Base-by-base conservation (phyloP, 305 asterid genomes). In the Galium porrigens region DNA sequence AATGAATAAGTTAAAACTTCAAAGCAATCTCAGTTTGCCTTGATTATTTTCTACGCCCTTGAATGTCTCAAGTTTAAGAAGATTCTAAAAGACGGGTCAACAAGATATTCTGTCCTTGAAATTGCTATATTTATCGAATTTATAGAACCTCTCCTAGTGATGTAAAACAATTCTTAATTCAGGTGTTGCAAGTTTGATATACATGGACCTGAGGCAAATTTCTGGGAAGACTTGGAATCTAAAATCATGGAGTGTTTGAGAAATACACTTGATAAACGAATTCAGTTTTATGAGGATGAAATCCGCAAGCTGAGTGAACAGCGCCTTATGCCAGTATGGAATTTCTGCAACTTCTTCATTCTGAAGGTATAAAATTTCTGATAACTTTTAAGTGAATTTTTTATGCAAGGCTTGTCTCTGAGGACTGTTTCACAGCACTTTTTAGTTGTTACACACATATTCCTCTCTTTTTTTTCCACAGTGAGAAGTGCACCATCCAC, bases 251-350 rank as follows among this genome's bases (percentile, higher is more conserved):
- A 94, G 71, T 94, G 96, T 80, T 77, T 94, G 63, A 83, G 85
- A 81, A 94, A 87, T 81, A 89, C 97, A 37, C 95, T 94, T 72
- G 99, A 94, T 69, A 79, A 83, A 58, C 89, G 99, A 72, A 81
- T 87, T 71, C 99, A 86, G 67, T 94, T 94, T 82, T 94, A 94
- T 70, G 99, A 87, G 82, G 99, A 94, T 55, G 99, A 94, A 79
- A 86, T 94, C 65, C 86, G 97, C 61, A 94, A 87, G 87, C 99
- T 89, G 77, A 94, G 99, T 48, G 99, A 94, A 76, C 96, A 85
- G 73, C 85, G 95, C 51, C 87, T 94, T 79, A 81, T 82, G 92
- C 99, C 96, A 69, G 79, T 94, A 73, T 94, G 99, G 99, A 94
- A 86, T 80, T 94, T 94, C 82, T 89, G 96, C 78, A 94, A 94